Conservation (phyloP, 768 basidiomycete genomes). For the Chiua virens region DNA sequence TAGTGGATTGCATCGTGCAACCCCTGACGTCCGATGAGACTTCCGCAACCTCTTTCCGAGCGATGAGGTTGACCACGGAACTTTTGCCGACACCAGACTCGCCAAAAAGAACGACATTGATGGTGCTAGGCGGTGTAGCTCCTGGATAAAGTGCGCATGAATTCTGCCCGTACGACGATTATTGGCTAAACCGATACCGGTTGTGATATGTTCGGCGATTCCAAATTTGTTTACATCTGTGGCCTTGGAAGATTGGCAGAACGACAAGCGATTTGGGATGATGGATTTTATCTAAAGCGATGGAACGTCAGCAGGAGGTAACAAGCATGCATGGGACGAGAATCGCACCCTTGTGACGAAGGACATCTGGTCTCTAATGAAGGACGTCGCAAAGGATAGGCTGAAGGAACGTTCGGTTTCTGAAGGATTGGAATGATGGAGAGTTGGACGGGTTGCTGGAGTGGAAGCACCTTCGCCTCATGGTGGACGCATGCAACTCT, state of each 20-base stretch:
- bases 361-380: neutral
- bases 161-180: neutral
- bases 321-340: neutral
- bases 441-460: constrained; percentile 2
- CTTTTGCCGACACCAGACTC: constrained; percentile 38
- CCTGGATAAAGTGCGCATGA: constrained; percentile 8
- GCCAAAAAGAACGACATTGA: constrained; percentile 43
- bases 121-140: neutral
- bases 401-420: too few species aligned
- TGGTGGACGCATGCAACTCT: constrained; percentile 20
- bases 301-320: neutral
- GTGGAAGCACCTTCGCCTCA: constrained; percentile 14
- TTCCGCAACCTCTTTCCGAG: constrained; percentile 18
- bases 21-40: constrained; percentile 31
- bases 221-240: neutral
- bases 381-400: constrained; percentile 7
- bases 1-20: constrained; percentile 35
- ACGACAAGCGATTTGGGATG: neutral
- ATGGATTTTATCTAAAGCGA: constrained; percentile 4
- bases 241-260: neutral
- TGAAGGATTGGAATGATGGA: constrained; percentile 5
- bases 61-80: constrained; percentile 32
- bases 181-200: neutral
- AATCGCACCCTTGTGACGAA: constrained; percentile 7
- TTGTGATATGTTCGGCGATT: neutral